Percentiles rank a stretch among this genome's conserved stretches.
Conservation (phyloP, 1,139 yeast genomes). For the Meyerozyma carpophila region DNA sequence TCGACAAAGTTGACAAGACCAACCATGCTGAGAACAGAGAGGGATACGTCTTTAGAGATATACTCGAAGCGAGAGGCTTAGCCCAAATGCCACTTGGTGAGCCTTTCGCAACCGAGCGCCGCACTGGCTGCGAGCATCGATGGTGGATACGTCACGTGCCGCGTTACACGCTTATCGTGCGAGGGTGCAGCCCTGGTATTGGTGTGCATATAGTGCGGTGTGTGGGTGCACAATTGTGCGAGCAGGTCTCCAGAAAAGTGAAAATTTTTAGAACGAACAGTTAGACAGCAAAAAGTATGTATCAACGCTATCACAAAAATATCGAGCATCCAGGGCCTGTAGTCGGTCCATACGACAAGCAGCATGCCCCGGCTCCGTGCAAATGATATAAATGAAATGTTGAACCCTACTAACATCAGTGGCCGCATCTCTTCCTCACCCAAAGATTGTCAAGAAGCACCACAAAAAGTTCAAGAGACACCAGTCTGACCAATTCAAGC, state of each 20-base stretch:
- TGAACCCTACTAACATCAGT: constrained; percentile 19
- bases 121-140: neutral
- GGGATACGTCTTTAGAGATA: neutral
- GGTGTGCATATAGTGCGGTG: neutral
- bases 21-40: neutral
- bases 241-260: neutral
- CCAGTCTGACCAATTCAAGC: constrained; percentile 99
- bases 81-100: too few relatives aligned
- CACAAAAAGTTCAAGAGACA: constrained; percentile 99
- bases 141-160: neutral
- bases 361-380: neutral
- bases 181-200: neutral
- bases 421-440: constrained; percentile 99
- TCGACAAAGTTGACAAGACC: neutral
- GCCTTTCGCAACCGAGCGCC: too few relatives aligned
- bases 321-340: neutral
- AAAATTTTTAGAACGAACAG: constrained; percentile 1
- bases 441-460: constrained; percentile 99
- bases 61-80: too few relatives aligned
- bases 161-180: neutral
- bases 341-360: neutral
- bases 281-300: constrained; percentile 1
- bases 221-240: neutral
- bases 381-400: neutral
- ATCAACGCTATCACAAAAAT: neutral